phyloP scores from a whole-genome alignment of 768 basidiomycete genomes.

The Crucibulum laeve region DNA sequence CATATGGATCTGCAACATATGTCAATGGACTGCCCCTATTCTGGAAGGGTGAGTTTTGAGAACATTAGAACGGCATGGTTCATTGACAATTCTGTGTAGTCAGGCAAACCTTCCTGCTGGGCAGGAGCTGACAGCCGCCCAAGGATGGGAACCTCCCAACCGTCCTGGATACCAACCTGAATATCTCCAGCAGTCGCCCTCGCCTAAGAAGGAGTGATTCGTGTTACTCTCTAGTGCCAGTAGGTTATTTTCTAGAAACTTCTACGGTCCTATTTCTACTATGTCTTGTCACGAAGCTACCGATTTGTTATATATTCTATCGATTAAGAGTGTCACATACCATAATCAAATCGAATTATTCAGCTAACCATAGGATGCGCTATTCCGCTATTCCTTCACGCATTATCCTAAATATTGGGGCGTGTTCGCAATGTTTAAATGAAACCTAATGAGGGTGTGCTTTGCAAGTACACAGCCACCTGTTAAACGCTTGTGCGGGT shows the following conservation, averaged over 20 bases:
- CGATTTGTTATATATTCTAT: too few species aligned
- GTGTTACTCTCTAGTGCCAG: too few species aligned
- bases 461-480: too few species aligned
- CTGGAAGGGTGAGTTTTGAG: constrained; percentile 40
- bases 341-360: too few species aligned
- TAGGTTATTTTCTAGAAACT: too few species aligned
- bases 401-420: too few species aligned
- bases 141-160: constrained; percentile 24
- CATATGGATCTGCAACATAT: constrained; percentile 70
- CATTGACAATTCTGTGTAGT: constrained; percentile 9
- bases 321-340: too few species aligned
- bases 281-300: constrained; percentile 20
- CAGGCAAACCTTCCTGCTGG: constrained; percentile 28
- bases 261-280: constrained; percentile 5
- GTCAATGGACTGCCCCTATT: constrained; percentile 56
- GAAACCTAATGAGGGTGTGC: too few species aligned
- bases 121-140: constrained; percentile 13
- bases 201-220: constrained; percentile 11
- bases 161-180: constrained; percentile 37
- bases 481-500: too few species aligned
- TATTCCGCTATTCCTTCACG: too few species aligned
- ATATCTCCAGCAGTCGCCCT: constrained; percentile 22
- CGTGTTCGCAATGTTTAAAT: too few species aligned
- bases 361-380: too few species aligned
- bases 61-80: not conserved